Conservation (phyloP, 1,284 basidiomycete genomes). For the Melampsora americana region DNA sequence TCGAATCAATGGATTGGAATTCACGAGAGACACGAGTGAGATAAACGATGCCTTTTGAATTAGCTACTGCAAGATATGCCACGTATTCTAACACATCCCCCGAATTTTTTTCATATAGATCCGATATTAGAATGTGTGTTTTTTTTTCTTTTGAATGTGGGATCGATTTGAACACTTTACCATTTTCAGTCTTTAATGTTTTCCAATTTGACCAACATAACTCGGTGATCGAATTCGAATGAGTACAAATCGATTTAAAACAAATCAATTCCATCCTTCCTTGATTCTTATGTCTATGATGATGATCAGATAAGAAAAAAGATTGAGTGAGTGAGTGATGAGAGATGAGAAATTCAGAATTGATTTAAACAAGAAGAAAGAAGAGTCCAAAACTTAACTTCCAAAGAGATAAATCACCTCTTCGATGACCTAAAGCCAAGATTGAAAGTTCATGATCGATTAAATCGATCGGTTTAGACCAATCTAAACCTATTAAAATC, state of each 20-base stretch:
- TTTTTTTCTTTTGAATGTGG: too few relatives aligned
- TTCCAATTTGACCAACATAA: conserved; percentile 33
- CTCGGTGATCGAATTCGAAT: background rate
- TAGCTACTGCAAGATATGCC: conserved; percentile 24
- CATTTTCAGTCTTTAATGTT: too few relatives aligned
- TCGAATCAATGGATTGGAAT: background rate
- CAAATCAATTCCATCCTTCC: conserved; percentile 22
- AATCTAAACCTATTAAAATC: conserved; percentile 25
- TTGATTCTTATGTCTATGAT: conserved; percentile 10
- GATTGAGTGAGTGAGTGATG: too few relatives aligned
- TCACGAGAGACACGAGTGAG: conserved; percentile 6
- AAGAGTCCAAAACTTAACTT: background rate
- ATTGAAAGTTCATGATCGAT: conserved; percentile 19
- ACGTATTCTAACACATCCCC: too few relatives aligned
- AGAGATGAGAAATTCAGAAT: too few relatives aligned
- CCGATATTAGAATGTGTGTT: too few relatives aligned
- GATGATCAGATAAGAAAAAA: too few relatives aligned
- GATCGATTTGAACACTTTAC: too few relatives aligned
- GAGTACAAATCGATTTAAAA: conserved; percentile 18
- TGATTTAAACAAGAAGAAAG: too few relatives aligned
- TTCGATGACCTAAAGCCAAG: conserved; percentile 26
- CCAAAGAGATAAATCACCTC: conserved; percentile 40
- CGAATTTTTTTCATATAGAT: too few relatives aligned
- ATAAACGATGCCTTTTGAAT: conserved; percentile 22
- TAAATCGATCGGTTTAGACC: conserved; percentile 9